Evolutionary conservation across 2,329 filamentous ascomycete species (phyloP).

Genomic region (Claviceps pusilla): DNA sequence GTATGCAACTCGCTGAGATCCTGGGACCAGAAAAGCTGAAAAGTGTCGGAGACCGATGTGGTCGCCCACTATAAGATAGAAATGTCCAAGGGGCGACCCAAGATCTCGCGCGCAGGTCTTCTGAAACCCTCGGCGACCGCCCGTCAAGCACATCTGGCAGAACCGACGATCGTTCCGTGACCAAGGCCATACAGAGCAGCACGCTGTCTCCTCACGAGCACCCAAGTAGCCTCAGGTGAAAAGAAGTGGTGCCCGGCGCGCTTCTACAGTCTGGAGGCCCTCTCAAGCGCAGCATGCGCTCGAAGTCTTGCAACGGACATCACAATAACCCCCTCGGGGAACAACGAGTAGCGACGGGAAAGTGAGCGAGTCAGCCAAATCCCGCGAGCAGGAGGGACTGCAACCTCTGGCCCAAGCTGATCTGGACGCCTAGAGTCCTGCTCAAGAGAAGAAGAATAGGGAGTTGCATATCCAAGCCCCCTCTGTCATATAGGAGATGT

Average conservation of each 20-base stretch:
- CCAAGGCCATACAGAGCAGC: conserved; percentile 7
- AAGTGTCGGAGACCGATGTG: conserved; percentile 42
- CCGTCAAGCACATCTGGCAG: not conserved
- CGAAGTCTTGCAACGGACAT: not conserved
- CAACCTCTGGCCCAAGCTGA: conserved; percentile 4
- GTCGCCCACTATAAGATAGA: not conserved
- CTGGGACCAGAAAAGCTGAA: conserved; percentile 49
- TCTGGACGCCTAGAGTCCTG: not conserved
- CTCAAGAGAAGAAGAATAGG: not conserved
- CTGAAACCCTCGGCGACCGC: conserved; percentile 8
- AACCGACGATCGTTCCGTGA: conserved; percentile 3
- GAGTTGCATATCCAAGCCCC: conserved; percentile 5
- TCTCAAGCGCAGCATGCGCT: conserved; percentile 5
- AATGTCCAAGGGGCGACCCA: not conserved
- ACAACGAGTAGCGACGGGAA: not conserved
- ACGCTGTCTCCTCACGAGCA: conserved; percentile 3
- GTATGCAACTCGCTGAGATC: conserved; percentile 52
- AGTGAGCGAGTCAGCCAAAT: not conserved
- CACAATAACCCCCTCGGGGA: not conserved
- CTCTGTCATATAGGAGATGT: conserved; percentile 6
- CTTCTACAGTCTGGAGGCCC: conserved; percentile 6
- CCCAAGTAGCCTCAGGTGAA: not conserved
- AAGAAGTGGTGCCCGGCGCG: conserved; percentile 3
- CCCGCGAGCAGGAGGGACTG: not conserved
- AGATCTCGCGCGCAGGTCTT: conserved; percentile 6